A percentile compares a stretch with the other conserved stretches of the same genome.
These are phyloP conservation scores for Coemansia sp. DNA, from an alignment of 192 early-diverging fungal genomes.

Conservation along the genomic window DNA sequence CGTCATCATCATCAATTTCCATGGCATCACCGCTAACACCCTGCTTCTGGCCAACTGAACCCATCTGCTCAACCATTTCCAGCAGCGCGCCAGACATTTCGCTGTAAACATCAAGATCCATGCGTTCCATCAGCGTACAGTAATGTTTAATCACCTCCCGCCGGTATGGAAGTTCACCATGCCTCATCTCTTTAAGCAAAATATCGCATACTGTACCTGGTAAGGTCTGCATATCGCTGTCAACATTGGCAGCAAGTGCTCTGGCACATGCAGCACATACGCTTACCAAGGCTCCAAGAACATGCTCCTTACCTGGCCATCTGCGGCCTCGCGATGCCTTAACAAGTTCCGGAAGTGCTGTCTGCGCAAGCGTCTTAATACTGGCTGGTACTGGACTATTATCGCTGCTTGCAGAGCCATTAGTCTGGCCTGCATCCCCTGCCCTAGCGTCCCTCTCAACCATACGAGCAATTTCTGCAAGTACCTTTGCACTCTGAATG, in stretches of 20 bases:
- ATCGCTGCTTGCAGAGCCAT: too few relatives aligned
- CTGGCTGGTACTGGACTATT: neutral
- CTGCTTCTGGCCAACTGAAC: neutral
- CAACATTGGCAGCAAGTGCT: neutral
- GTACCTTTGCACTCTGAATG: constrained; percentile 34
- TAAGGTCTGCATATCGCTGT: neutral
- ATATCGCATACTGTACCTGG: constrained; percentile 19
- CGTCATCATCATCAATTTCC: constrained; percentile 10
- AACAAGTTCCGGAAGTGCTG: constrained; percentile 24
- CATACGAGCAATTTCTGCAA: constrained; percentile 23
- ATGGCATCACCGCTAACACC: constrained; percentile 3
- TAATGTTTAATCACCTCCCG: constrained; percentile 25
- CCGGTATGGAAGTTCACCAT: constrained; percentile 27
- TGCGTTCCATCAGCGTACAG: constrained; percentile 13
- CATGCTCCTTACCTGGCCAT: constrained; percentile 49
- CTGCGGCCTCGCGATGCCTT: constrained; percentile 26
- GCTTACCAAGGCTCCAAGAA: constrained; percentile 30
- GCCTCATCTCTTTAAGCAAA: constrained; percentile 28
- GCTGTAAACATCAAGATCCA: constrained; percentile 20
- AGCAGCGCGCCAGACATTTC: constrained; percentile 14
- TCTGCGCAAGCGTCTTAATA: constrained; percentile 8
- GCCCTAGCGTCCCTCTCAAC: constrained; percentile 24
- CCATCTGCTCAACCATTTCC: constrained; percentile 6
- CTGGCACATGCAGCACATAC: constrained; percentile 20
- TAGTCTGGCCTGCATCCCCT: neutral